Percentiles rank a stretch among this genome's conserved stretches.
Conservation (phyloP, 129 eudicot species). For the Glebionis coronaria region DNA sequence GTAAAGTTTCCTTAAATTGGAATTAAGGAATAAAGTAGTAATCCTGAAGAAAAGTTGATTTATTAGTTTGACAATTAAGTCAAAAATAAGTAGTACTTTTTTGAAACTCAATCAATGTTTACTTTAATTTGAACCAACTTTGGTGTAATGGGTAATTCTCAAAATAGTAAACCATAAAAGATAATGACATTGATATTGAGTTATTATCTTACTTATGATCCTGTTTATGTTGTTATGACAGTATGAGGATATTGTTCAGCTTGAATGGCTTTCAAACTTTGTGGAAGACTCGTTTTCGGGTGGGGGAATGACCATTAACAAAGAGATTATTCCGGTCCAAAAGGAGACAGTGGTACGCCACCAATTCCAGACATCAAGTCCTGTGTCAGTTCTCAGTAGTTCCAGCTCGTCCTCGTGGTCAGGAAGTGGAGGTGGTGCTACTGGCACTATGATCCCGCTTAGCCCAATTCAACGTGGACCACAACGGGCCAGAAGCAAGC, state of each 20-base stretch:
- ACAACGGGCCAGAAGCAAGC: slow-evolving; percentile 89
- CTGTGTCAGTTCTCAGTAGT: slow-evolving; percentile 76
- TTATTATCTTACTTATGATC: background rate
- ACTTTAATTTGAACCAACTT: slow-evolving; percentile 20
- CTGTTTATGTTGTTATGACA: slow-evolving; percentile 29
- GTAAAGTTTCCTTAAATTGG: slow-evolving; percentile 33
- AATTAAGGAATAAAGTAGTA: slow-evolving; percentile 21
- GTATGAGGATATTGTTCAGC: slow-evolving; percentile 83
- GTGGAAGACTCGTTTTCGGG: slow-evolving; percentile 89
- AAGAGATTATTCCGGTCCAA: slow-evolving; percentile 28
- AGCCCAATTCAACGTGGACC: slow-evolving; percentile 59
- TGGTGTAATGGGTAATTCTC: slow-evolving; percentile 17
- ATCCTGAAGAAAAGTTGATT: slow-evolving; percentile 31
- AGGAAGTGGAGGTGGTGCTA: slow-evolving; percentile 1
- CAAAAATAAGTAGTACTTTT: slow-evolving; percentile 16
- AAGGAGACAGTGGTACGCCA: slow-evolving; percentile 35
- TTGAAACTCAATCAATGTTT: slow-evolving; percentile 13
- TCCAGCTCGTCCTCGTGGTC: slow-evolving; percentile 61
- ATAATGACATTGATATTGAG: no score
- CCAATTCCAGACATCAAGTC: slow-evolving; percentile 73
- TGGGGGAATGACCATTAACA: slow-evolving; percentile 62
- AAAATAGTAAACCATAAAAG: background rate
- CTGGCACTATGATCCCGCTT: slow-evolving; percentile 47
- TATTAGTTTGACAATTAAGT: slow-evolving; percentile 19
- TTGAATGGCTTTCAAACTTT: slow-evolving; percentile 91